Base-by-base conservation (phyloP, 345 rosid species). In the Euclidium syriacum region DNA sequence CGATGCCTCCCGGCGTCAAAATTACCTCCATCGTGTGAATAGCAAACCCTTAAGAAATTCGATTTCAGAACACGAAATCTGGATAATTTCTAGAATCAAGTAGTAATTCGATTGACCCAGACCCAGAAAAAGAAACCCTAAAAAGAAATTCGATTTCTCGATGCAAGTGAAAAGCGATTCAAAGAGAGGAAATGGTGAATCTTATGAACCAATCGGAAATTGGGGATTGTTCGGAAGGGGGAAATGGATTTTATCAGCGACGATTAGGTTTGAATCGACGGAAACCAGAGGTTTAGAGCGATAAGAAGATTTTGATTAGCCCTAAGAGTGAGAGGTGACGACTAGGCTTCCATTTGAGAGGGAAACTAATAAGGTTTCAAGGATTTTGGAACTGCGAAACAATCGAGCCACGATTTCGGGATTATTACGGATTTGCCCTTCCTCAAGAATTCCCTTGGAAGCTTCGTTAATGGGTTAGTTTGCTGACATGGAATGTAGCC, bases 1-100 rank as follows among this genome's bases (percentile, higher is more conserved):
- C 24, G 58, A 88, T 75, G 53, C 81, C 81, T n/a, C 92, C 88
- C n/a, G 64, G 75, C 65, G 96, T 79, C 66, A 91, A 74, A 52
- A 64, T 60, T 29, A 39, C 68, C 67, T 64, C 78, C 80, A 77
- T 77, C 53, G 23, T 25, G n/a, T n/a, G n/a, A 39, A n/a, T 7
- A 29, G 43, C 17, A 17, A 39, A 33, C 6, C n/a, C 26, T 6
- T n/a, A n/a, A 32, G 2, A 65, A n/a, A 52, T 1, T 55, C 29
- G 9, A 52, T 23, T 20, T 56, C 65, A 32, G 1, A 48, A 8
- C n/a, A n/a, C 26, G 5, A 30, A 17, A 10, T 1, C 10, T 17
- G 24, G 39, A 9, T 19, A 34, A 20, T 18, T 10, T 2, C 12
- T 18, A 10, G 58, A 52, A 52, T 3, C 11, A n/a, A 35, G 17